Percentiles rank a stretch among this genome's conserved stretches.
Evolutionary conservation across 441 rosid genomes (phyloP).

Genomic region (Mallotus repandus): DNA sequence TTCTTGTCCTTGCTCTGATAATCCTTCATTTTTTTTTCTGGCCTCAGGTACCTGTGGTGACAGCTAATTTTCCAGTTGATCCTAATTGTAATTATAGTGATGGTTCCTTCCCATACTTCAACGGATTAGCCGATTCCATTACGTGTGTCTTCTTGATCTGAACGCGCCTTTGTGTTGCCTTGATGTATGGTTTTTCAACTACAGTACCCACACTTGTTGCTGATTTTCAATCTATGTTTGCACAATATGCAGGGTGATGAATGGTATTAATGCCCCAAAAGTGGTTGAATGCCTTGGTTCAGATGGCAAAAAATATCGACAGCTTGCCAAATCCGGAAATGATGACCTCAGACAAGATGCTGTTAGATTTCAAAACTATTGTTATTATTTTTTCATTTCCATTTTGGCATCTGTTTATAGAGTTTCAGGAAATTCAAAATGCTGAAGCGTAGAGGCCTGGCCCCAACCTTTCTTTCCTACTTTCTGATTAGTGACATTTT

Average conservation of each 20-base stretch:
- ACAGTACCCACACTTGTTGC: slow-evolving; percentile 18
- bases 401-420: background rate
- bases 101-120: slow-evolving; percentile 87
- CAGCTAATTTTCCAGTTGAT: slow-evolving; percentile 83
- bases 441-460: background rate
- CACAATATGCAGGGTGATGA: slow-evolving; percentile 70
- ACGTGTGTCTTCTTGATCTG: slow-evolving; percentile 44
- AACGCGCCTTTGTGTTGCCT: slow-evolving; percentile 25
- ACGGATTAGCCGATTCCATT: slow-evolving; percentile 80
- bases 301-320: slow-evolving; percentile 88
- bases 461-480: background rate
- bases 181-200: slow-evolving; percentile 16
- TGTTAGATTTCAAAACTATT: slow-evolving; percentile 44
- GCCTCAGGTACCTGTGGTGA: slow-evolving; percentile 90
- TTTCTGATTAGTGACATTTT: background rate
- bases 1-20: too few species aligned
- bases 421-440: background rate
- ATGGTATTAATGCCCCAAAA: slow-evolving; percentile 96
- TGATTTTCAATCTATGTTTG: slow-evolving; percentile 24
- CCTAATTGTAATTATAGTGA: slow-evolving; percentile 69
- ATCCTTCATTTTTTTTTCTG: slow-evolving; percentile 9
- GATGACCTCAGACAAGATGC: slow-evolving; percentile 99
- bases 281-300: slow-evolving; percentile 95
- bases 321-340: slow-evolving; percentile 97
- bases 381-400: slow-evolving; percentile 1